These are phyloP conservation scores for Eimeria mitis DNA, from an alignment of 169 alveolate species.

Conservation along the genomic window DNA sequence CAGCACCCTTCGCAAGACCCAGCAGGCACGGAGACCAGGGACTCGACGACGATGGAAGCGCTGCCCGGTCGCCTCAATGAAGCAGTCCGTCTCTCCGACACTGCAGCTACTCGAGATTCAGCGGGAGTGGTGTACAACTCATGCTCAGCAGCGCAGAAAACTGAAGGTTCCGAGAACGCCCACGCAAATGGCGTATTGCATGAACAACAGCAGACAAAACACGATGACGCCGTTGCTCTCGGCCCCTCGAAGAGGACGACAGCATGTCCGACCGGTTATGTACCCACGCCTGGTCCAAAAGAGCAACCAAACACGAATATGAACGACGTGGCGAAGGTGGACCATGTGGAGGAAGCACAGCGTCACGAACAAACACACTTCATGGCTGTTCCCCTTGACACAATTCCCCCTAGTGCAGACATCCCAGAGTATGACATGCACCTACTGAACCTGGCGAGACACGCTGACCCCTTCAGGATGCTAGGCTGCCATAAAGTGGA, in stretches of 20 bases:
- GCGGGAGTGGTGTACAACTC: neutral
- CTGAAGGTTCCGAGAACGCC: neutral
- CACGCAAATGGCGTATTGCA: slow-evolving; percentile 15
- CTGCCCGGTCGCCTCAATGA: slow-evolving; percentile 35
- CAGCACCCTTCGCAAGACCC: slow-evolving; percentile 59
- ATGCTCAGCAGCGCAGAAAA: neutral
- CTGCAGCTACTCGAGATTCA: neutral
- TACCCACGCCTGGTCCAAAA: slow-evolving; percentile 71
- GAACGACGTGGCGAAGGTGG: slow-evolving; percentile 65
- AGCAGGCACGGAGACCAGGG: slow-evolving; percentile 54
- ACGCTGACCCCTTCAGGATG: slow-evolving; percentile 77
- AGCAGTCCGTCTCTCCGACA: slow-evolving; percentile 24
- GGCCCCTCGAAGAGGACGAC: slow-evolving; percentile 36
- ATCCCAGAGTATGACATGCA: slow-evolving; percentile 73
- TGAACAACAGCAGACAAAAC: neutral
- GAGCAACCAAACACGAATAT: slow-evolving; percentile 73
- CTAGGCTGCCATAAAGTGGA: slow-evolving; percentile 77
- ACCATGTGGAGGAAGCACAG: slow-evolving; percentile 67
- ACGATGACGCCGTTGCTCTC: neutral
- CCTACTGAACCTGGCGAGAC: slow-evolving; percentile 72
- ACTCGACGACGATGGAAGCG: slow-evolving; percentile 59
- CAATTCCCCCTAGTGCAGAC: slow-evolving; percentile 49
- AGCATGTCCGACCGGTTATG: slow-evolving; percentile 45
- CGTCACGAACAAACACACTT: slow-evolving; percentile 70
- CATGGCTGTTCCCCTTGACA: slow-evolving; percentile 69